Evolutionary conservation across 2,329 filamentous ascomycete genomes (phyloP), one percentile per base, ranked within the genome.

Genomic region (Trichoderma atroviride): DNA sequence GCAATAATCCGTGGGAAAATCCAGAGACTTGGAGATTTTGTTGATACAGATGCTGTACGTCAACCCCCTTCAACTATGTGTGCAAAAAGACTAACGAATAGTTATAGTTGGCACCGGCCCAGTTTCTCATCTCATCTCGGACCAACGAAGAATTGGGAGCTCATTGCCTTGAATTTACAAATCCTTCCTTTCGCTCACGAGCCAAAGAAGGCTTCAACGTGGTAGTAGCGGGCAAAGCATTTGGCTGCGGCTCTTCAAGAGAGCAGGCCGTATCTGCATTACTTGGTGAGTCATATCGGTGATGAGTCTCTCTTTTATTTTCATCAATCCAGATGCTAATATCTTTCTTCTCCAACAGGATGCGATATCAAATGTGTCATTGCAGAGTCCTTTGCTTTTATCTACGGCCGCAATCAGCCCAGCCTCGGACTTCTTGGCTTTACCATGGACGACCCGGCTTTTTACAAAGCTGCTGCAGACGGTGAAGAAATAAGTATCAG

Each of bases 231-330:
- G 82, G 82, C 0, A 79, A 81, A 58, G 81, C 77, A 0, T 85
- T 85, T 71, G 83, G 83, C 2, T 80, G 79, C 62, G 83, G 83
- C 7, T 83, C 82, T 0, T 83, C 80, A 11, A 78, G 83, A 0
- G 79, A 84, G 71, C 76, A 83, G 37, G 83, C 83, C 1, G 79
- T 82, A 3, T 77, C 74, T 57, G 81, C 81, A 9, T 74, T 84
- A 6, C 55, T 68, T 31, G 64, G 64, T 68, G 60, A 33, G 64
- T 53, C 5, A 16, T 11, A 5, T 6, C 19, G 22, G n/a, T 5
- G 16, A 33, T 24, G 2, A n/a, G 2, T 5, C n/a, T 22, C 16
- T 6, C 16, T 19, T 35, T 33, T 22, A 3, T 2, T 19, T 33
- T 19, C 19, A 29, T 1, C 11, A 4, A 9, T 29, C 10, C 0